Evolutionary conservation across 1,284 basidiomycete genomes (phyloP).

Genomic region (Cryptococcus deneoformans): DNA sequence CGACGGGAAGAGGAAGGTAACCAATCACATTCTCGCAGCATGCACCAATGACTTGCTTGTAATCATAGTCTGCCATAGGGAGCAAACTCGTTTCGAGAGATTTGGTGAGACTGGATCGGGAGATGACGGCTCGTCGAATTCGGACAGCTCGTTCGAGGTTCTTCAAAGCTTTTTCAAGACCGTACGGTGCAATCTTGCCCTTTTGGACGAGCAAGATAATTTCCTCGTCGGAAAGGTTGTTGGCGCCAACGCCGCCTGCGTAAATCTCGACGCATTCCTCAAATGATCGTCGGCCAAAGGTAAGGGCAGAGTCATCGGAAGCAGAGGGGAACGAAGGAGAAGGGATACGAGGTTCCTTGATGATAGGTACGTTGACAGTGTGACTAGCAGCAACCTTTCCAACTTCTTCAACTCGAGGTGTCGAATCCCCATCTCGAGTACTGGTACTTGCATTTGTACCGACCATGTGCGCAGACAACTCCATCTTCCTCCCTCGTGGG

Average conservation of each 20-base stretch:
- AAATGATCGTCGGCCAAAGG: conserved; percentile 55
- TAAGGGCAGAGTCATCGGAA: not conserved
- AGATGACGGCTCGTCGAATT: conserved; percentile 85
- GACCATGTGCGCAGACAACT: conserved; percentile 4
- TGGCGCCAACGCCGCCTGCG: conserved; percentile 65
- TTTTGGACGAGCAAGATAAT: conserved; percentile 83
- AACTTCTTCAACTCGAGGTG: conserved; percentile 21
- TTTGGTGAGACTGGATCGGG: conserved; percentile 80
- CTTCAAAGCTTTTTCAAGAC: conserved; percentile 87
- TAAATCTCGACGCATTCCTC: conserved; percentile 83
- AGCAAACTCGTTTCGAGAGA: conserved; percentile 81
- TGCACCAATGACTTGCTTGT: conserved; percentile 89
- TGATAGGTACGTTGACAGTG: not conserved
- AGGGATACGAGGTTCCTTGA: not conserved
- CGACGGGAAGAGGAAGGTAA: conserved; percentile 93
- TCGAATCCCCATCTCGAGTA: conserved; percentile 27
- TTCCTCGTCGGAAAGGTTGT: conserved; percentile 84
- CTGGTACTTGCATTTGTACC: conserved; percentile 2
- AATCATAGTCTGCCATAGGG: conserved; percentile 87
- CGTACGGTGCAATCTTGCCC: conserved; percentile 91
- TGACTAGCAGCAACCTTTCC: not conserved
- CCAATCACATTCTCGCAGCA: conserved; percentile 99
- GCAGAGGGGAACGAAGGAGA: not conserved
- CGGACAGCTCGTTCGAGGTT: conserved; percentile 83
- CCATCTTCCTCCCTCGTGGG: conserved; percentile 12